Evolutionary conservation across 2,329 filamentous ascomycete genomes (phyloP).

Genomic region (Cladosporium colombiae): DNA sequence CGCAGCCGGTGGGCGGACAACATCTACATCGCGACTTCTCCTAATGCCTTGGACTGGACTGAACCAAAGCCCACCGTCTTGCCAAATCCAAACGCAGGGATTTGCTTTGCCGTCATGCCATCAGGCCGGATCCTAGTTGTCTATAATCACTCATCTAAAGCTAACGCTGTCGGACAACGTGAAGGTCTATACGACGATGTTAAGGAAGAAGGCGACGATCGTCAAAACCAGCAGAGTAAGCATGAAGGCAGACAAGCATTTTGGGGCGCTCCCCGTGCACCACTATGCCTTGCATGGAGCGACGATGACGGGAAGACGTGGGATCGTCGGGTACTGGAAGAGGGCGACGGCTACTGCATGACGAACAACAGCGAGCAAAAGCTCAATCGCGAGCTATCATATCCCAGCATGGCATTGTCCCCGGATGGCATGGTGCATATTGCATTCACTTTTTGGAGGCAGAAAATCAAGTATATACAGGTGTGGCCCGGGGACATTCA

Average conservation of each 20-base stretch:
- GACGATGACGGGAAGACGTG: conserved; percentile 23
- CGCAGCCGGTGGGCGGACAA: conserved; percentile 18
- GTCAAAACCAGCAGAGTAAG: conserved; percentile 23
- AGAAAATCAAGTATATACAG: conserved; percentile 25
- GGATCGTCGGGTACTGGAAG: conserved; percentile 20
- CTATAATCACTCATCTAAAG: conserved; percentile 12
- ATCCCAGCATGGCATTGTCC: conserved; percentile 22
- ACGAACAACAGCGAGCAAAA: conserved; percentile 27
- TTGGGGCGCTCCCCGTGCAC: conserved; percentile 26
- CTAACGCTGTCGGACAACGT: conserved; percentile 7
- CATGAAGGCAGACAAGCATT: conserved; percentile 24
- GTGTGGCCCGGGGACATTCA: conserved; percentile 6
- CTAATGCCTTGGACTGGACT: conserved; percentile 23
- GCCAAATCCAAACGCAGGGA: conserved; percentile 24
- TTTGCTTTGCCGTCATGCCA: conserved; percentile 23
- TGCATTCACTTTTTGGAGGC: conserved; percentile 26
- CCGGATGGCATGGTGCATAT: conserved; percentile 21
- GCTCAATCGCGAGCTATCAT: conserved; percentile 25
- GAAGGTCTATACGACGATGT: conserved; percentile 26
- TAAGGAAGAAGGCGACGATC: conserved; percentile 21
- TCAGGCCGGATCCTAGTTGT: conserved; percentile 16
- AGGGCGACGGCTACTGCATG: conserved; percentile 27
- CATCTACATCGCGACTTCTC: conserved; percentile 21
- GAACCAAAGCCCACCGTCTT: conserved; percentile 19
- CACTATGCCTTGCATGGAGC: conserved; percentile 24